These are phyloP conservation scores for Escovopsis sp. DNA, from an alignment of 2,329 filamentous ascomycete genomes.

Conservation along the genomic window DNA sequence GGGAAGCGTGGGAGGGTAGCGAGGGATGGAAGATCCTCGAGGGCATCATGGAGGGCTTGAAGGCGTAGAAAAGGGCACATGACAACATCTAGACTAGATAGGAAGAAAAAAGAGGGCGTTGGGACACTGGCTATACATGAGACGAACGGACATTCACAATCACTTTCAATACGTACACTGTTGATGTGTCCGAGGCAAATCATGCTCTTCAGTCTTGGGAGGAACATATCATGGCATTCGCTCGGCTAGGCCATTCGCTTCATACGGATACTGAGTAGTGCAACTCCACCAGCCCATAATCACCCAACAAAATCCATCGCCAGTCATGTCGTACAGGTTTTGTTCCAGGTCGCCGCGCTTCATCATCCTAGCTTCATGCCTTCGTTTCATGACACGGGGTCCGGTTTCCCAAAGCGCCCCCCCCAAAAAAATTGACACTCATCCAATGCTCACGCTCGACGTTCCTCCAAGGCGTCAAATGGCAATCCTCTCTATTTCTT, in stretches of 20 bases:
- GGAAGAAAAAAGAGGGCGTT: too few species aligned
- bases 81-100: neutral
- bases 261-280: too few species aligned
- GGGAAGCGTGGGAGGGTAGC: constrained; percentile 68
- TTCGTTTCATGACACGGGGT: neutral
- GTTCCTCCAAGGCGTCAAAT: constrained; percentile 3
- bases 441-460: neutral
- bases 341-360: too few species aligned
- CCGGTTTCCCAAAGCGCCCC: too few species aligned
- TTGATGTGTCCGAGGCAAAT: too few species aligned
- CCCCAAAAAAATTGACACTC: neutral
- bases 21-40: constrained; percentile 50
- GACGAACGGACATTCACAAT: neutral
- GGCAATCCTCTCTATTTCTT: constrained; percentile 40
- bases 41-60: constrained; percentile 40
- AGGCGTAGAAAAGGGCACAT: constrained; percentile 11
- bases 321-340: too few species aligned
- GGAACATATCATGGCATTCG: too few species aligned
- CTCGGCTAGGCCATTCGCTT: too few species aligned
- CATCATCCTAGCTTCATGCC: neutral
- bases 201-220: too few species aligned
- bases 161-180: too few species aligned
- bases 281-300: too few species aligned
- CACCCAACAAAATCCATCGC: too few species aligned
- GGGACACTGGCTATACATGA: neutral